Evolutionary conservation across 495 filamentous ascomycete genomes (phyloP).

Genomic region (Daldinia childiae): DNA sequence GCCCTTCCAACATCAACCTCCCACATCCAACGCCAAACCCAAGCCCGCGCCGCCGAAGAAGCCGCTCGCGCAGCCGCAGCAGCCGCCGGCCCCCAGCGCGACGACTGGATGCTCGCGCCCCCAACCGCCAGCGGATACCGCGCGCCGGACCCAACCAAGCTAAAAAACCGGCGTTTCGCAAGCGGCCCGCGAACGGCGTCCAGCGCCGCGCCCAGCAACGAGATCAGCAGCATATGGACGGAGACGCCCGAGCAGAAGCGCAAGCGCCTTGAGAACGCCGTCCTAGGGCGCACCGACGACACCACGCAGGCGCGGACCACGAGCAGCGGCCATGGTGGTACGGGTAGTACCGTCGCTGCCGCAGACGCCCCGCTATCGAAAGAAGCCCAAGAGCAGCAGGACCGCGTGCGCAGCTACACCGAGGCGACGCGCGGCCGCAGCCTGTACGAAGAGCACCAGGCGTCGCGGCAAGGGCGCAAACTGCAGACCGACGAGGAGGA

Average conservation of each 20-base stretch:
- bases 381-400: slow-evolving; percentile 52
- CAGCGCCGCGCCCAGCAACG: slow-evolving; percentile 57
- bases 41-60: slow-evolving; percentile 32
- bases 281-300: slow-evolving; percentile 72
- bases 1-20: slow-evolving; percentile 67
- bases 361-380: slow-evolving; percentile 33
- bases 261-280: slow-evolving; percentile 79
- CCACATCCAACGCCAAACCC: slow-evolving; percentile 37
- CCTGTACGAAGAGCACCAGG: slow-evolving; percentile 70
- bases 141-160: slow-evolving; percentile 80
- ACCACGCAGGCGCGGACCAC: neutral
- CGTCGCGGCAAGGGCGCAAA: slow-evolving; percentile 31
- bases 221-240: slow-evolving; percentile 78
- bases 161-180: slow-evolving; percentile 85
- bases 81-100: slow-evolving; percentile 62
- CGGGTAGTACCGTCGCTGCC: neutral
- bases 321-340: neutral
- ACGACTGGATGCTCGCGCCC: slow-evolving; percentile 95
- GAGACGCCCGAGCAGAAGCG: slow-evolving; percentile 92
- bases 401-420: slow-evolving; percentile 48
- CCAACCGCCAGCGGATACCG: slow-evolving; percentile 71
- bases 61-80: slow-evolving; percentile 40
- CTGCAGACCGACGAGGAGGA: slow-evolving; percentile 64
- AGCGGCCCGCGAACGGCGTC: slow-evolving; percentile 58
- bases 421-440: slow-evolving; percentile 67